Conservation (phyloP, 1,139 yeast genomes). For the Debaryomycetaceae sp. region DNA sequence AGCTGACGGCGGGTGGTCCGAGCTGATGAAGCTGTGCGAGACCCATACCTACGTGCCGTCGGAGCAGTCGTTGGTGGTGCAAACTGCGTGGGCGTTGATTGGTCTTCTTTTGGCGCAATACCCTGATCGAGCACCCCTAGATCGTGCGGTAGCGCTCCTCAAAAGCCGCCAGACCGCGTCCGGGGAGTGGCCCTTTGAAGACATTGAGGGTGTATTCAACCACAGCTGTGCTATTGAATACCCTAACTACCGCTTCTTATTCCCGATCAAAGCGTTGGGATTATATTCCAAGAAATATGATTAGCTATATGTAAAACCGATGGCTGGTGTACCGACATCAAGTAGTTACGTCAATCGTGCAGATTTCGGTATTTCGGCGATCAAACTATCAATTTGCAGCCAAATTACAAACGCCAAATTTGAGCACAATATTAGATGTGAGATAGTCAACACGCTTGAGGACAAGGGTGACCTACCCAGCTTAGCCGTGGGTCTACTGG, state of each 20-base stretch:
- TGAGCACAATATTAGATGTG: too few relatives aligned
- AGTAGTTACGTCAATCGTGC: not conserved
- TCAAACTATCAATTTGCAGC: too few relatives aligned
- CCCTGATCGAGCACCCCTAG: slow-evolving; percentile 63
- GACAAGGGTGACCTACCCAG: too few relatives aligned
- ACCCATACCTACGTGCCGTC: slow-evolving; percentile 67
- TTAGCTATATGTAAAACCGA: too few relatives aligned
- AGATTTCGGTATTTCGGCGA: too few relatives aligned
- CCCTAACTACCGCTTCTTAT: slow-evolving; percentile 86
- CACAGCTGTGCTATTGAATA: slow-evolving; percentile 91
- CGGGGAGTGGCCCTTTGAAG: slow-evolving; percentile 88
- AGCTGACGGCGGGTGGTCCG: slow-evolving; percentile 97
- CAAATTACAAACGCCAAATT: too few relatives aligned
- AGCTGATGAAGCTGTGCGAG: slow-evolving; percentile 79
- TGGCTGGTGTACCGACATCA: too few relatives aligned
- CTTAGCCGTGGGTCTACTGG: too few relatives aligned
- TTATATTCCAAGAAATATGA: slow-evolving; percentile 46
- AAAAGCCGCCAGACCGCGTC: slow-evolving; percentile 63
- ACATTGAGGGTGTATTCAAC: slow-evolving; percentile 93
- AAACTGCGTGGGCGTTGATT: slow-evolving; percentile 90
- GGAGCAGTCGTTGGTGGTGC: slow-evolving; percentile 69
- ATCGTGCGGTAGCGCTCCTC: slow-evolving; percentile 58
- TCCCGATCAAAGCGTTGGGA: slow-evolving; percentile 92
- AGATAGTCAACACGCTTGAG: too few relatives aligned
- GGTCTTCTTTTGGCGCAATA: slow-evolving; percentile 78